Conservation (phyloP, 108 stramenopile genomes). For the Skeletonema marinoi region DNA sequence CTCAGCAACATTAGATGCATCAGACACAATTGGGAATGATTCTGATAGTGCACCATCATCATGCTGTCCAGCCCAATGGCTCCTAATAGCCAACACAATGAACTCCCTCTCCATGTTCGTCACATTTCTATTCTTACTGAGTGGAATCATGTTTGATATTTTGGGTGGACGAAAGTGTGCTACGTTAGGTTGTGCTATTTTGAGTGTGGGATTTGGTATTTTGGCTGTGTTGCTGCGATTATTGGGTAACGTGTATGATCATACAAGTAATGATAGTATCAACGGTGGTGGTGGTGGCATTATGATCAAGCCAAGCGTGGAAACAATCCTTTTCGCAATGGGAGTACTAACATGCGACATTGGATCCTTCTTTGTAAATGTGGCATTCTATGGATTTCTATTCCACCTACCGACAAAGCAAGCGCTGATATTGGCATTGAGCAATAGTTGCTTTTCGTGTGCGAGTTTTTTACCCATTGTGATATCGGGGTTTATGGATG, state of each 20-base stretch:
- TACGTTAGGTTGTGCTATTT: neutral
- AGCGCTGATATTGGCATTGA: neutral
- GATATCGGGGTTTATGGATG: neutral
- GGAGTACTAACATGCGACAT: neutral
- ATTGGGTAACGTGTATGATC: neutral
- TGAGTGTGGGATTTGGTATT: neutral
- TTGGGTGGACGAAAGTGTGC: neutral
- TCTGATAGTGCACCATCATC: neutral
- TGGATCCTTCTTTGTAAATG: neutral
- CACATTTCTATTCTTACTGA: neutral
- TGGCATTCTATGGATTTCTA: neutral
- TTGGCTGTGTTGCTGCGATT: neutral
- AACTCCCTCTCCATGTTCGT: neutral
- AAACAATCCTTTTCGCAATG: neutral
- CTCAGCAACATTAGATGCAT: too few relatives aligned
- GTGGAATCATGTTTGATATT: neutral
- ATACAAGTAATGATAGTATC: neutral
- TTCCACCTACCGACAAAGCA: neutral
- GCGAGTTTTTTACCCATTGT: neutral
- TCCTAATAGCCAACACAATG: neutral
- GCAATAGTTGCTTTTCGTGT: neutral
- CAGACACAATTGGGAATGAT: too few relatives aligned
- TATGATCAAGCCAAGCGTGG: neutral
- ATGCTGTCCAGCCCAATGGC: neutral
- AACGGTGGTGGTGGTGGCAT: too few relatives aligned